Evolutionary conservation across 1,139 yeast genomes (phyloP).

Genomic region (Lodderomyces metapsilosis): DNA sequence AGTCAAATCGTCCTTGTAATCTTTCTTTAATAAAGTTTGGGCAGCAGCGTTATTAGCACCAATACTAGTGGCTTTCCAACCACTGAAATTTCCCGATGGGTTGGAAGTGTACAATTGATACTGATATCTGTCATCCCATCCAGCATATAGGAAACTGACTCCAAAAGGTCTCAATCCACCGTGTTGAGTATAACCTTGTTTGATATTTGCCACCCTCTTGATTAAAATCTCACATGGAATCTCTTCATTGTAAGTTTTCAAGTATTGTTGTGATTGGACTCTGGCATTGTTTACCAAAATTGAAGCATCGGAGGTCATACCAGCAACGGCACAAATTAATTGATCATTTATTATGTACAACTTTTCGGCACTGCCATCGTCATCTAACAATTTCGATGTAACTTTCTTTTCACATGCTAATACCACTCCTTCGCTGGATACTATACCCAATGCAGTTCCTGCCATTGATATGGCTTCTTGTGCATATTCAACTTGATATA

Average conservation of each 20-base stretch:
- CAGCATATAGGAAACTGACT: slow-evolving; percentile 93
- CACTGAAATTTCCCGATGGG: slow-evolving; percentile 96
- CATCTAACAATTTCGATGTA: slow-evolving; percentile 87
- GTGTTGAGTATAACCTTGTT: slow-evolving; percentile 97
- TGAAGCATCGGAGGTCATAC: slow-evolving; percentile 96
- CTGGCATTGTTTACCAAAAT: slow-evolving; percentile 90
- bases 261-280: slow-evolving; percentile 76
- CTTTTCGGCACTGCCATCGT: slow-evolving; percentile 91
- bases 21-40: slow-evolving; percentile 92
- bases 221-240: slow-evolving; percentile 91
- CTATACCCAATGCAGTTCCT: slow-evolving; percentile 94
- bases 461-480: slow-evolving; percentile 97
- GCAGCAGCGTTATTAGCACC: slow-evolving; percentile 98
- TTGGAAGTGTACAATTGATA: slow-evolving; percentile 93
- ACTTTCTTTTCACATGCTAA: slow-evolving; percentile 96
- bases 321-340: slow-evolving; percentile 94
- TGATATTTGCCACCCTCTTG: slow-evolving; percentile 84
- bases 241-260: slow-evolving; percentile 84
- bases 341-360: slow-evolving; percentile 80
- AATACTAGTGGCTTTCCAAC: slow-evolving; percentile 97
- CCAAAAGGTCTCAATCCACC: slow-evolving; percentile 99
- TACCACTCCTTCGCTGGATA: slow-evolving; percentile 90
- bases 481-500: slow-evolving; percentile 95
- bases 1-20: slow-evolving; percentile 78
- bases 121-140: slow-evolving; percentile 86